These are phyloP conservation scores for Austropuccinia psidii DNA, from an alignment of 1,284 basidiomycete genomes.

Conservation along the genomic window DNA sequence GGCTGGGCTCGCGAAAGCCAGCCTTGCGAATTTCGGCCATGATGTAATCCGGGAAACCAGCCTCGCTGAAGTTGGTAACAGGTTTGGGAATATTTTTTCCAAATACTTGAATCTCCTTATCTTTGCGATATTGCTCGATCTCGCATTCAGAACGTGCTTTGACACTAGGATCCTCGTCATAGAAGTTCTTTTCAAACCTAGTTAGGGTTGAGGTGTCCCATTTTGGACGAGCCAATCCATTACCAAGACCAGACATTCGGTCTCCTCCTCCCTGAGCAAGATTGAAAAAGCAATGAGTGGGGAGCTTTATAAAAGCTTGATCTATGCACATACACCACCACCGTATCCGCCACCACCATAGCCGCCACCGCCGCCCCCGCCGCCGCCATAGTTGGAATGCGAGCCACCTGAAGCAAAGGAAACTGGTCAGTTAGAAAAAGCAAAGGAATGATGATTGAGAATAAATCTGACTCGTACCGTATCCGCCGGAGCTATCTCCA, in stretches of 20 bases:
- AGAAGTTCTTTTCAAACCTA: conserved; percentile 79
- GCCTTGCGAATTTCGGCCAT: conserved; percentile 86
- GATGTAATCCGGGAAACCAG: conserved; percentile 92
- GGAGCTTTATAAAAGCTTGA: background rate
- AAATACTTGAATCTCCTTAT: conserved; percentile 86
- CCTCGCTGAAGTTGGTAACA: conserved; percentile 84
- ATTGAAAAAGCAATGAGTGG: conserved; percentile 1
- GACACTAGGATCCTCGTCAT: conserved; percentile 84
- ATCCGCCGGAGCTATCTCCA: background rate
- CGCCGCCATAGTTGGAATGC: background rate
- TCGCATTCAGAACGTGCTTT: conserved; percentile 70
- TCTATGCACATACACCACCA: conserved; percentile 36
- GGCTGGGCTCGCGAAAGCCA: conserved; percentile 79
- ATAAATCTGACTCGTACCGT: background rate
- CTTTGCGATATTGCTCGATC: conserved; percentile 72
- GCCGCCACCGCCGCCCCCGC: conserved; percentile 35
- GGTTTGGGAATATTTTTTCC: conserved; percentile 82
- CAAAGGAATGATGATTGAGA: background rate
- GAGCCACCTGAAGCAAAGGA: too few relatives aligned
- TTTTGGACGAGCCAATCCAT: conserved; percentile 72
- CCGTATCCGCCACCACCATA: conserved; percentile 37
- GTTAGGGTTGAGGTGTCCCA: conserved; percentile 66
- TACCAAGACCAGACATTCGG: conserved; percentile 75
- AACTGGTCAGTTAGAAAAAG: background rate
- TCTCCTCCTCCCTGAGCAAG: conserved; percentile 54